Base-by-base conservation (phyloP, 139 green algal genomes). In the Diplosphaera chodatii region DNA sequence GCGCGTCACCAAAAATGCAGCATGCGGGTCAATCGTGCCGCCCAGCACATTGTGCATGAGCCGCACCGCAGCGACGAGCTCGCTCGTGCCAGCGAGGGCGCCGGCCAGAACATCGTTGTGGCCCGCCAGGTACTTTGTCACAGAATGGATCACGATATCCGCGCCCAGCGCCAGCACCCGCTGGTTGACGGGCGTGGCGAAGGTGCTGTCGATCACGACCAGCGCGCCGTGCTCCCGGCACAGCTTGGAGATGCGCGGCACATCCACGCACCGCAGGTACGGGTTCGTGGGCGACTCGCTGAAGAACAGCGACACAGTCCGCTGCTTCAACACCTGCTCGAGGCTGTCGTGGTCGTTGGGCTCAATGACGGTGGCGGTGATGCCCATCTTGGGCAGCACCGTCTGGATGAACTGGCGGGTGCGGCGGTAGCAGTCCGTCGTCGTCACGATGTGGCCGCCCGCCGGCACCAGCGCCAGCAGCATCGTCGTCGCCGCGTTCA, bases 341-440 rank as follows among this genome's bases (percentile, higher is more conserved):
- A 99, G 76, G 1, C 75, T 86, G 13, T 72, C 83, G 65, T 98
- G 72, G 82, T 99, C 96, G n/a, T 89, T 74, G 0, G 96, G 96
- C 72, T 98, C 90, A 66, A 99, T 95, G 28, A 99, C 96, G 2
- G 93, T 96, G 32, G 88, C 89, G 15, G 77, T 80, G 73, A 98
- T 96, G 66, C 91, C 91, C 92, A 99, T 98, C 72, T 98, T 98
- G 55, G 94, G 95, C 74, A 99, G 83, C 56, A 99, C 84, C 27
- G 92, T 97, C 82, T 96, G 91, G 64, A 99, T 98, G 83, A 99
- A 99, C 80, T 98, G 93, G 18, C 95, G 88, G 15, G 95, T 99
- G 55, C 95, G 87, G 34, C 95, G 86, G 83, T 99, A 99, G 86
- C 96, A 99, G 82, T 99, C 96, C n/a, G 90, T 97, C 32, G 96